A percentile compares a stretch with the other conserved stretches of the same genome.
phyloP scores from a whole-genome alignment of 768 basidiomycete genomes.

The Amanita rubescens region DNA sequence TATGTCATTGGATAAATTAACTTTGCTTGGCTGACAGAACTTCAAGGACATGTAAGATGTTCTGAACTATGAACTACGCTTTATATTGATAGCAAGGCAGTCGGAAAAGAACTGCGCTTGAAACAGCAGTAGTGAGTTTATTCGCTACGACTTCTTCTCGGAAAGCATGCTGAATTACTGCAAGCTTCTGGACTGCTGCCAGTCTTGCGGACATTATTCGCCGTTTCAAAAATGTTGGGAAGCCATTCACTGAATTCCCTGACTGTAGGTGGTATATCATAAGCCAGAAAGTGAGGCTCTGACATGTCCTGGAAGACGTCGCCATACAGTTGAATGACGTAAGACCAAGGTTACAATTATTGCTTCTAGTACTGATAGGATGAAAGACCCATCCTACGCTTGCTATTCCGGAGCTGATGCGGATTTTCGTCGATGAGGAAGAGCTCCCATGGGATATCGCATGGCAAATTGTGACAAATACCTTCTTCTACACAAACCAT shows the following conservation, averaged over 20 bases:
- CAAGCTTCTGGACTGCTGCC: constrained; percentile 82
- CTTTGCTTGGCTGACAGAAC: constrained; percentile 5
- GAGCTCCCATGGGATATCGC: constrained; percentile 76
- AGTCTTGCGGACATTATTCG: constrained; percentile 85
- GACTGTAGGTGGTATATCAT: constrained; percentile 50
- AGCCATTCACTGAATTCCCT: constrained; percentile 73
- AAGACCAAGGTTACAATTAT: constrained; percentile 15
- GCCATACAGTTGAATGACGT: constrained; percentile 96
- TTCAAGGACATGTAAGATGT: constrained; percentile 36
- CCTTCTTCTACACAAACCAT: too few relatives aligned
- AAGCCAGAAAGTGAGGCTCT: not conserved
- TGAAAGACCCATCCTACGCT: constrained; percentile 87
- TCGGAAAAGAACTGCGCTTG: constrained; percentile 81
- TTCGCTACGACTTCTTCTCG: not conserved
- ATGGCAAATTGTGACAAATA: constrained; percentile 84
- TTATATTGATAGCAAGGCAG: constrained; percentile 26
- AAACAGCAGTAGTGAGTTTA: constrained; percentile 81
- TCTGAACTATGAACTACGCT: not conserved
- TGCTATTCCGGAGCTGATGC: constrained; percentile 92
- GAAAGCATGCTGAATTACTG: not conserved
- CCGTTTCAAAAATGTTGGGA: constrained; percentile 85
- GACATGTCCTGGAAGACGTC: constrained; percentile 41
- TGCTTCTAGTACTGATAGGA: not conserved
- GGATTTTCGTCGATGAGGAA: constrained; percentile 88
- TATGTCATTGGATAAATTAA: constrained; percentile 18